phyloP scores from a whole-genome alignment of 2,329 filamentous ascomycete species.

The Ophiostoma angusticollis region DNA sequence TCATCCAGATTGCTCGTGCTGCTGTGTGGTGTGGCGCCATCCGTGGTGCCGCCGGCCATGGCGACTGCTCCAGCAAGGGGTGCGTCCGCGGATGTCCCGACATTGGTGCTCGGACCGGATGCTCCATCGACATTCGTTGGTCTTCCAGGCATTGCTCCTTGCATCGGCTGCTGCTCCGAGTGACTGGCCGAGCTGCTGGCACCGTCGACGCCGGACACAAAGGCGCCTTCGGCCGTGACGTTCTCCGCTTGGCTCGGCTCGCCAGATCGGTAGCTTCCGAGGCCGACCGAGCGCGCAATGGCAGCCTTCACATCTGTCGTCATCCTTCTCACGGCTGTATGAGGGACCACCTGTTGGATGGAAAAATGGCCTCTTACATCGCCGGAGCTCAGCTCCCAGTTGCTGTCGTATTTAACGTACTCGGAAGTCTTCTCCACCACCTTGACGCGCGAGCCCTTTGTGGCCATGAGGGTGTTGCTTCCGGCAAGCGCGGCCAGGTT shows the following conservation, averaged over 20 bases:
- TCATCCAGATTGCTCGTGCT: neutral
- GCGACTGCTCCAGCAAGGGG: neutral
- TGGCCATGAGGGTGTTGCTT: slow-evolving; percentile 35
- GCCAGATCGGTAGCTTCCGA: slow-evolving; percentile 10
- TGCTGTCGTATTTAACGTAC: slow-evolving; percentile 34
- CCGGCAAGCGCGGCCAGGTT: slow-evolving; percentile 46
- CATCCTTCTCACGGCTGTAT: slow-evolving; percentile 26
- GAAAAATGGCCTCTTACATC: slow-evolving; percentile 38
- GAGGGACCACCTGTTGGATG: slow-evolving; percentile 36
- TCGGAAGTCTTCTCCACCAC: slow-evolving; percentile 30
- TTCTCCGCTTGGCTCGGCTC: too few relatives aligned
- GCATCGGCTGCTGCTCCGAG: slow-evolving; percentile 8
- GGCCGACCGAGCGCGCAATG: slow-evolving; percentile 10
- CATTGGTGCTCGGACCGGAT: neutral
- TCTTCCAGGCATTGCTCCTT: too few relatives aligned
- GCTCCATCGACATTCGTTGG: too few relatives aligned
- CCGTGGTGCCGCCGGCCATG: neutral
- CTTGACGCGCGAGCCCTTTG: slow-evolving; percentile 27
- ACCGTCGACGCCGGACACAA: too few relatives aligned
- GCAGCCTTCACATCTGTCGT: slow-evolving; percentile 3
- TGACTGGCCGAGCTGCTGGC: too few relatives aligned
- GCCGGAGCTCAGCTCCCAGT: slow-evolving; percentile 45
- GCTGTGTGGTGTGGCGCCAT: neutral
- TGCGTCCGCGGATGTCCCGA: slow-evolving; percentile 4
- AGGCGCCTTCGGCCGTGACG: too few relatives aligned